These are phyloP conservation scores for Fibroporia radiculosa DNA, from an alignment of 768 basidiomycete genomes.

Conservation along the genomic window DNA sequence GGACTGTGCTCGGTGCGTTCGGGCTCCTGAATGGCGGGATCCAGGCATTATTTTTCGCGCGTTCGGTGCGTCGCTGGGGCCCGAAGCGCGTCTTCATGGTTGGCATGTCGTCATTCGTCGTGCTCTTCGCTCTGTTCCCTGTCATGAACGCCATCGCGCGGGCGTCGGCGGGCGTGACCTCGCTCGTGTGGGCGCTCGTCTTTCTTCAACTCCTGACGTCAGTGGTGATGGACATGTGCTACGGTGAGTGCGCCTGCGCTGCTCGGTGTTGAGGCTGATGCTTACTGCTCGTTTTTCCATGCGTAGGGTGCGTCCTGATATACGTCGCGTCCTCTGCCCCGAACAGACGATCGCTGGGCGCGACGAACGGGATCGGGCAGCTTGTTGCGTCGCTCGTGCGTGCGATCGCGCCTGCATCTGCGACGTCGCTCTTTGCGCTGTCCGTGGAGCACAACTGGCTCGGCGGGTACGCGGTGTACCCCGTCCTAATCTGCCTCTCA, in stretches of 20 bases:
- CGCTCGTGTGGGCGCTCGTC: conserved; percentile 18
- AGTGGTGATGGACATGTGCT: conserved; percentile 23
- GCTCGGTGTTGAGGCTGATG: no score
- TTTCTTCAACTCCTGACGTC: conserved; percentile 17
- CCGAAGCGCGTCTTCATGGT: conserved; percentile 23
- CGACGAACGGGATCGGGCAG: conserved; percentile 50
- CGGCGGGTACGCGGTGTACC: conserved; percentile 38
- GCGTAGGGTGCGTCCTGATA: conserved; percentile 24
- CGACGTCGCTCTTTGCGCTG: conserved; percentile 50
- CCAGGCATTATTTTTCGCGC: conserved; percentile 32
- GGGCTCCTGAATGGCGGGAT: conserved; percentile 31
- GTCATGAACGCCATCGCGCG: conserved; percentile 20
- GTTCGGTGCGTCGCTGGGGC: conserved; percentile 27
- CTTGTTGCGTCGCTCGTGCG: conserved; percentile 41
- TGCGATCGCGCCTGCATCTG: conserved; percentile 43
- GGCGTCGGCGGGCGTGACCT: conserved; percentile 5
- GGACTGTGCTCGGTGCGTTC: conserved; percentile 26
- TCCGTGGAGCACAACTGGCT: conserved; percentile 37
- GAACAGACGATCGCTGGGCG: conserved; percentile 33
- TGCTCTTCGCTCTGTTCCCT: conserved; percentile 23
- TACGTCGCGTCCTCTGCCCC: conserved; percentile 25
- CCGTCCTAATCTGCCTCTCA: conserved; percentile 14
- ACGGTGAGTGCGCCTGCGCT: conserved; percentile 16
- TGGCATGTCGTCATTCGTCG: conserved; percentile 21
- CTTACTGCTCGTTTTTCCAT: no score